phyloP scores from a whole-genome alignment of 1,284 basidiomycete species.

The Fomitopsis palustris region DNA sequence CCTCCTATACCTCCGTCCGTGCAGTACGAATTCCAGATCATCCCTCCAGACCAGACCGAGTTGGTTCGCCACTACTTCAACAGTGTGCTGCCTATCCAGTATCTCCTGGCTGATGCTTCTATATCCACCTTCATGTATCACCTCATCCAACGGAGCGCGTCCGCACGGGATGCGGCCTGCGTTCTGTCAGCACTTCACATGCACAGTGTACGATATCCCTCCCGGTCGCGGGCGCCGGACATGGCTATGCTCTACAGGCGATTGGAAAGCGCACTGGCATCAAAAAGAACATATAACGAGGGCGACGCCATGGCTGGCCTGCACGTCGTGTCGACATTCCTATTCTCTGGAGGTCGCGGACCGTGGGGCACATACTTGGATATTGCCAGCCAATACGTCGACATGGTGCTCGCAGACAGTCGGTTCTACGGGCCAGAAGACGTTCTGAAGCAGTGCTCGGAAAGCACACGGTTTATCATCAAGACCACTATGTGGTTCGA shows the following conservation, averaged over 20 bases:
- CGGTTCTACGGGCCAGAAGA: conserved; percentile 37
- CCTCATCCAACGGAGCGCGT: conserved; percentile 41
- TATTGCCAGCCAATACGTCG: conserved; percentile 53
- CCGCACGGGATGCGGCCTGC: conserved; percentile 50
- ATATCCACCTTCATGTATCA: conserved; percentile 39
- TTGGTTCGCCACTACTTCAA: conserved; percentile 42
- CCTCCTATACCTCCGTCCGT: conserved; percentile 14
- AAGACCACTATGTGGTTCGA: conserved; percentile 85
- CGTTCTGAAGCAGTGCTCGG: conserved; percentile 42
- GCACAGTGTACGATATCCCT: conserved; percentile 27
- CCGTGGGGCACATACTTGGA: conserved; percentile 63
- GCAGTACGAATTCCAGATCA: conserved; percentile 24
- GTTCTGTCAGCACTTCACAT: conserved; percentile 53
- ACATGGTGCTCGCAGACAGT: conserved; percentile 38
- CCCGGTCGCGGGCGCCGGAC: conserved; percentile 14
- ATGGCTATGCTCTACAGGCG: conserved; percentile 25
- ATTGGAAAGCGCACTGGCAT: conserved; percentile 32
- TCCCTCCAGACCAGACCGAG: conserved; percentile 25
- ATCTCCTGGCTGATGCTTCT: conserved; percentile 54
- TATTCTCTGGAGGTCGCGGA: conserved; percentile 71
- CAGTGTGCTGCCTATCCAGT: conserved; percentile 61
- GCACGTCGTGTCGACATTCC: conserved; percentile 67
- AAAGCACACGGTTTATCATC: conserved; percentile 63
- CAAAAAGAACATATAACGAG: conserved; percentile 31
- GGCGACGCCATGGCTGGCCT: conserved; percentile 76